Conservation (phyloP, 2,329 filamentous ascomycete species). For the Biscogniauxia marginata region DNA sequence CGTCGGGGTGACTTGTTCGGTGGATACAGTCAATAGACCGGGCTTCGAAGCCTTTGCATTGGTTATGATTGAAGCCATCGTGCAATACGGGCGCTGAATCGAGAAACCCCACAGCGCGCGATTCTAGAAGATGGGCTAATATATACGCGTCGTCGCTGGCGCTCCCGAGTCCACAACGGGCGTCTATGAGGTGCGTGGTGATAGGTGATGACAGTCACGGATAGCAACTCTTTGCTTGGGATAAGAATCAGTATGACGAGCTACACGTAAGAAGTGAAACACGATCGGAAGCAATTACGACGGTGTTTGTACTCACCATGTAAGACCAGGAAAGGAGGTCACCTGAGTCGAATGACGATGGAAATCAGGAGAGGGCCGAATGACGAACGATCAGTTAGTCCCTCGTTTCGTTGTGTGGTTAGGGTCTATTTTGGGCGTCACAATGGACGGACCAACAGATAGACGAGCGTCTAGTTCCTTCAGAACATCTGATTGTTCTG, state of each 20-base stretch:
- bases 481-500: neutral
- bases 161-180: neutral
- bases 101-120: neutral
- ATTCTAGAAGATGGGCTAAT: constrained; percentile 9
- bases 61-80: constrained; percentile 17
- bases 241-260: constrained; percentile 1
- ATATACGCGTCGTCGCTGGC: constrained; percentile 10
- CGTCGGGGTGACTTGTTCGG: constrained; percentile 17
- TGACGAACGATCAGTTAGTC: neutral
- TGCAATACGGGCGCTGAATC: neutral
- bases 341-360: neutral
- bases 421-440: constrained; percentile 6
- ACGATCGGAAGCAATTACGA: neutral
- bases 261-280: constrained; percentile 2
- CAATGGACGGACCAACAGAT: constrained; percentile 2
- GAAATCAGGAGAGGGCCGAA: neutral
- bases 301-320: constrained; percentile 8
- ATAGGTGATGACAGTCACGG: neutral
- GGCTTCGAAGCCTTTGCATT: constrained; percentile 16
- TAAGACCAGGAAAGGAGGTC: neutral
- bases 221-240: neutral
- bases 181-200: neutral
- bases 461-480: neutral
- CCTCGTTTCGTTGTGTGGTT: constrained; percentile 1
- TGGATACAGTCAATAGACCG: constrained; percentile 20